Conservation (phyloP, 306 rosid species). For the Malus domestica region DNA sequence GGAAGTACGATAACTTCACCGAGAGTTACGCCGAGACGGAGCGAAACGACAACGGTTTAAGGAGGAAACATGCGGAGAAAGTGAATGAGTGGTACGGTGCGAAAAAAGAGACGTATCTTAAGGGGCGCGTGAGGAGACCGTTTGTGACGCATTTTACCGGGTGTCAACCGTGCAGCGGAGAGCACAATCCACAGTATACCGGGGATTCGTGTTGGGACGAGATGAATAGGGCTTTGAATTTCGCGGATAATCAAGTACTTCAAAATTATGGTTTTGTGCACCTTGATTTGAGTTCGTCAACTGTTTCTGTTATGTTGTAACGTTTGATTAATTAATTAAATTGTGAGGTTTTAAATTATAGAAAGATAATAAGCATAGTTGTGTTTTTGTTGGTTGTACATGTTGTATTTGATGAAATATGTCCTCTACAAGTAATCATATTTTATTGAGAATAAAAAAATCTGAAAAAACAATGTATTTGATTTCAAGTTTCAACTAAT, state of each 20-base stretch:
- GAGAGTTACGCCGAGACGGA: constrained; percentile 22
- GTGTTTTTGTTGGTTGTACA: too few species aligned
- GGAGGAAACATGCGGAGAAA: constrained; percentile 43
- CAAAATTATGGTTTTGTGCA: constrained; percentile 31
- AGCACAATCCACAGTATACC: constrained; percentile 28
- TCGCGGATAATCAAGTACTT: constrained; percentile 44
- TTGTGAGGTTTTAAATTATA: too few species aligned
- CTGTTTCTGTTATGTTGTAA: not conserved
- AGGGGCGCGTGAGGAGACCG: constrained; percentile 19
- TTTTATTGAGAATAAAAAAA: too few species aligned
- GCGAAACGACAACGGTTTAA: not conserved
- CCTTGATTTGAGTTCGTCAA: constrained; percentile 1
- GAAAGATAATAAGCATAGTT: not conserved
- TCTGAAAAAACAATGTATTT: not conserved
- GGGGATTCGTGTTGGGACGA: constrained; percentile 34
- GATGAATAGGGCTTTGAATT: constrained; percentile 42
- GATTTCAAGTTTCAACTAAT: not conserved
- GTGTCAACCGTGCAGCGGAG: constrained; percentile 47
- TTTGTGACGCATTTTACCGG: constrained; percentile 50
- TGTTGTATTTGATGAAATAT: not conserved
- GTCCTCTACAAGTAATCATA: not conserved
- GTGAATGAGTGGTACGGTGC: constrained; percentile 10
- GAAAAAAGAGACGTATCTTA: constrained; percentile 16
- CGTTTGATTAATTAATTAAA: not conserved
- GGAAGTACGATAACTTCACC: constrained; percentile 2